Evolutionary conservation across 2,329 filamentous ascomycete species (phyloP).

Genomic region (Chrysoporthe puriensis): DNA sequence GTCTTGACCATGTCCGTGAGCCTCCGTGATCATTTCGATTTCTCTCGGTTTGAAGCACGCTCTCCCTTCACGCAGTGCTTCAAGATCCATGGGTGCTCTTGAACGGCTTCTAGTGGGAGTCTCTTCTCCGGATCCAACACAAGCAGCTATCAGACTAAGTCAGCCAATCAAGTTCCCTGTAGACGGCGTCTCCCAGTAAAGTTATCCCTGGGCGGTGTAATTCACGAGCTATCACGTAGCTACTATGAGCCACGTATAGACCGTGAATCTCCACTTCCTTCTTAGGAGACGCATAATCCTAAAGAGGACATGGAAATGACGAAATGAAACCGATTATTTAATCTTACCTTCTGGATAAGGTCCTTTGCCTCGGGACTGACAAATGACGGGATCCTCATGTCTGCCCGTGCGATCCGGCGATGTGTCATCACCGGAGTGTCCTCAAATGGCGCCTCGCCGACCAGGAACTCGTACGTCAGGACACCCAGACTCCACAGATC

Average conservation of each 20-base stretch:
- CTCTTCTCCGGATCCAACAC: constrained; percentile 94
- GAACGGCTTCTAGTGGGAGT: constrained; percentile 85
- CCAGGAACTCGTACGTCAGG: constrained; percentile 92
- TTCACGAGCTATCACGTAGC: no score
- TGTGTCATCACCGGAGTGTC: constrained; percentile 95
- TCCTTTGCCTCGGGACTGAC: constrained; percentile 90
- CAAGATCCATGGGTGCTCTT: constrained; percentile 92
- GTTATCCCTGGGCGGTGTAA: no score
- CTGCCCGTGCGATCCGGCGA: constrained; percentile 80
- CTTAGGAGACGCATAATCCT: no score
- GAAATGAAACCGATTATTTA: constrained; percentile 32
- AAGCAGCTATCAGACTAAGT: constrained; percentile 64
- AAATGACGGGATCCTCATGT: constrained; percentile 91
- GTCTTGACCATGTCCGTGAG: background rate
- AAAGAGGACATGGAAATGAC: background rate
- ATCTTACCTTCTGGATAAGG: constrained; percentile 82
- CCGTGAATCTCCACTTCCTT: no score
- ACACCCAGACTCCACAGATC: constrained; percentile 96
- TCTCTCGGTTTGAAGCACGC: constrained; percentile 55
- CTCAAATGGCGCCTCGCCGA: constrained; percentile 95
- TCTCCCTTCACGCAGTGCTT: constrained; percentile 84
- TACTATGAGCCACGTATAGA: no score
- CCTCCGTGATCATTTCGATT: constrained; percentile 36
- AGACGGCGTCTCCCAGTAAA: background rate
- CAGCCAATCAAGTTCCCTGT: constrained; percentile 19